Percentiles rank a stretch among this genome's conserved stretches.
phyloP scores from a whole-genome alignment of 2,329 filamentous ascomycete species.

The Neofusicoccum kwambonambiense region DNA sequence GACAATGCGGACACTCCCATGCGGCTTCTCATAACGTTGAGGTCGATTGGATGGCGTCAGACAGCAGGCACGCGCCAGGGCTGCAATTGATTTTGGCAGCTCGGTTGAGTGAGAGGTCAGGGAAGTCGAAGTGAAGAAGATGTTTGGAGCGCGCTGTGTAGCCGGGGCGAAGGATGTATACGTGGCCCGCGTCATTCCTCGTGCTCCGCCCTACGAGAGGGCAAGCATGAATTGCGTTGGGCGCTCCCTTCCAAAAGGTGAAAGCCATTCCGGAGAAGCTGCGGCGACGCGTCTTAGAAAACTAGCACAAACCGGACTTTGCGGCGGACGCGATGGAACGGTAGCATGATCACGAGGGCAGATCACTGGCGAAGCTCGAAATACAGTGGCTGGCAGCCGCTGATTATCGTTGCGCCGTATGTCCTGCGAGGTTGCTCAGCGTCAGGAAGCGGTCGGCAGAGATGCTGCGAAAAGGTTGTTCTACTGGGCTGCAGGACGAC shows the following conservation, averaged over 20 bases:
- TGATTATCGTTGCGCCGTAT: not conserved
- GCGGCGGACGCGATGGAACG: conserved; percentile 6
- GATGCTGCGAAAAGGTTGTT: not conserved
- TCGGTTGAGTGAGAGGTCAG: not conserved
- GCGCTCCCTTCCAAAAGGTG: not conserved
- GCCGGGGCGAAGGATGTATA: not conserved
- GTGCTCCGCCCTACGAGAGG: not conserved
- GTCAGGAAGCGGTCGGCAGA: not conserved
- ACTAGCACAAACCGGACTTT: not conserved
- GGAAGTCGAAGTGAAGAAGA: not conserved
- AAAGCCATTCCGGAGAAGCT: not conserved
- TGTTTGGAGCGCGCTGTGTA: not conserved
- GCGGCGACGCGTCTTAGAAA: not conserved
- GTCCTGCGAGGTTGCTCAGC: conserved; percentile 2
- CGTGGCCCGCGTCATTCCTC: not conserved
- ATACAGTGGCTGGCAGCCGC: not conserved
- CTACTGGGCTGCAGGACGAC: not conserved
- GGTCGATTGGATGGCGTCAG: not conserved
- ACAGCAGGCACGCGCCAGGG: too few species aligned
- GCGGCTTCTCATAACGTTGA: not conserved
- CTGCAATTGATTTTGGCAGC: not conserved
- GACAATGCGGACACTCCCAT: not conserved
- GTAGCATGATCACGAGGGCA: conserved; percentile 5
- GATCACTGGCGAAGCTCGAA: not conserved
- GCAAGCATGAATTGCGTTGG: not conserved